Percentiles rank a stretch among this genome's conserved stretches.
These are phyloP conservation scores for Phytophthora brassicae DNA, from an alignment of 352 stramenopile genomes.

Conservation along the genomic window DNA sequence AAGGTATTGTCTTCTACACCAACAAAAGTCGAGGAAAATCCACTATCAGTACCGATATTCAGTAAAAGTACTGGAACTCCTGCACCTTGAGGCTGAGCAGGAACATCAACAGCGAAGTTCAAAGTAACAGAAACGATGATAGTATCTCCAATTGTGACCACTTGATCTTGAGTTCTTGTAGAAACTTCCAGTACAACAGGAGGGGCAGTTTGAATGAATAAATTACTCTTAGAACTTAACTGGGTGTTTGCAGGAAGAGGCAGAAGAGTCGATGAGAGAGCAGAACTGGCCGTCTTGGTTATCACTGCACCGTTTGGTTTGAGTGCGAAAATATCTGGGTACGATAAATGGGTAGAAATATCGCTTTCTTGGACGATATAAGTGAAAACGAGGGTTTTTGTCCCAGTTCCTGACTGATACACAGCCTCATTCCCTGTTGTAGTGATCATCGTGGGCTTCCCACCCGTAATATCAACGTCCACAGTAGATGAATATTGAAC, in stretches of 20 bases:
- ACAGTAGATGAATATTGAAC: slow-evolving; percentile 53
- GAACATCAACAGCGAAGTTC: slow-evolving; percentile 37
- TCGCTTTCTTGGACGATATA: slow-evolving; percentile 60
- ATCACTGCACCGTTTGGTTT: slow-evolving; percentile 47
- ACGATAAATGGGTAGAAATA: slow-evolving; percentile 29
- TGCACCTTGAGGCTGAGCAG: background rate
- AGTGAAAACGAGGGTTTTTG: slow-evolving; percentile 42
- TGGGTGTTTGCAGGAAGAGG: slow-evolving; percentile 23
- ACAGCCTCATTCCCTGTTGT: slow-evolving; percentile 42
- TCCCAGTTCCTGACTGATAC: slow-evolving; percentile 49
- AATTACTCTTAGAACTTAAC: slow-evolving; percentile 12
- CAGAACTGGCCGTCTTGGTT: slow-evolving; percentile 11
- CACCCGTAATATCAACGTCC: slow-evolving; percentile 36
- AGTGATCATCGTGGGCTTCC: slow-evolving; percentile 39
- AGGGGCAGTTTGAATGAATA: slow-evolving; percentile 44
- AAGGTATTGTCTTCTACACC: slow-evolving; percentile 39
- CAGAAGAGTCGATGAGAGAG: slow-evolving; percentile 44
- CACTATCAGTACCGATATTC: slow-evolving; percentile 35
- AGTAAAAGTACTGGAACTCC: slow-evolving; percentile 47
- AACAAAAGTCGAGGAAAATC: slow-evolving; percentile 29
- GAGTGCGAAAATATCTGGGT: slow-evolving; percentile 47
- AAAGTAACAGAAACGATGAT: slow-evolving; percentile 48
- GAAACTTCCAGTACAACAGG: slow-evolving; percentile 41
- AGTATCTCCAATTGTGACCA: slow-evolving; percentile 57
- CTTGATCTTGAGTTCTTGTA: slow-evolving; percentile 38